Percentiles rank a stretch among this genome's conserved stretches.
Conservation (phyloP, 2,329 filamentous ascomycete species). For the Decorospora gaudefroyi region DNA sequence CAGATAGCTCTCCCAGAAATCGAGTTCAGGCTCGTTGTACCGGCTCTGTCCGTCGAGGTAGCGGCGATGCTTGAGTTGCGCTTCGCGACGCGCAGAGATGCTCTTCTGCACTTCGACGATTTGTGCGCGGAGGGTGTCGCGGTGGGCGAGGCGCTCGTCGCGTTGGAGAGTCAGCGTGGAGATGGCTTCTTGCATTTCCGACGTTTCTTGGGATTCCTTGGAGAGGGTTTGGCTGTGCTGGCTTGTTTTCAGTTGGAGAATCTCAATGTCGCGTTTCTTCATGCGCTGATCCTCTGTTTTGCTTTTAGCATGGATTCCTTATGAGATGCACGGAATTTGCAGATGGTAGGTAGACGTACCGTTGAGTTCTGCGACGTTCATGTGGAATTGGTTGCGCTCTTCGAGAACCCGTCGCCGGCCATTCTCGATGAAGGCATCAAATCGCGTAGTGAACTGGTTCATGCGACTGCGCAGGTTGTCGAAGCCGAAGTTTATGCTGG, state of each 20-base stretch:
- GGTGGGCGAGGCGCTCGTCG: conserved; percentile 59
- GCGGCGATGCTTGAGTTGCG: conserved; percentile 71
- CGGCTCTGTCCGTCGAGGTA: conserved; percentile 81
- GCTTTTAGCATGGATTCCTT: conserved; percentile 12
- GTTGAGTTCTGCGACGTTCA: conserved; percentile 86
- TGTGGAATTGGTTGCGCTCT: conserved; percentile 90
- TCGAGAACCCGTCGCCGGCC: conserved; percentile 87
- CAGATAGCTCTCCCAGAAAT: conserved; percentile 93
- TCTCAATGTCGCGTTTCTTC: conserved; percentile 85
- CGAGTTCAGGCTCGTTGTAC: conserved; percentile 89
- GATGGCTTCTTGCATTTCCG: conserved; percentile 66
- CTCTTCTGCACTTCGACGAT: conserved; percentile 69
- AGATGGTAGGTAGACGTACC: conserved; percentile 59
- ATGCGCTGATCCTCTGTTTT: conserved; percentile 82
- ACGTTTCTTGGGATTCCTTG: conserved; percentile 75
- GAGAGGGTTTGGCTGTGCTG: conserved; percentile 74
- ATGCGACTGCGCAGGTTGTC: conserved; percentile 94
- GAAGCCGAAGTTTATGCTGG: conserved; percentile 92
- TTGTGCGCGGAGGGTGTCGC: conserved; percentile 60
- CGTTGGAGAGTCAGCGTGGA: conserved; percentile 60
- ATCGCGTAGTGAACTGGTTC: conserved; percentile 85
- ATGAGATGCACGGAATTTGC: neutral
- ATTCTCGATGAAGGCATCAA: conserved; percentile 92
- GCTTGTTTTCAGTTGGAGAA: conserved; percentile 70
- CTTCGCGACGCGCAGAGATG: conserved; percentile 71